Conservation (phyloP, 2,329 filamentous ascomycete genomes). For the Stemphylium lycopersici region DNA sequence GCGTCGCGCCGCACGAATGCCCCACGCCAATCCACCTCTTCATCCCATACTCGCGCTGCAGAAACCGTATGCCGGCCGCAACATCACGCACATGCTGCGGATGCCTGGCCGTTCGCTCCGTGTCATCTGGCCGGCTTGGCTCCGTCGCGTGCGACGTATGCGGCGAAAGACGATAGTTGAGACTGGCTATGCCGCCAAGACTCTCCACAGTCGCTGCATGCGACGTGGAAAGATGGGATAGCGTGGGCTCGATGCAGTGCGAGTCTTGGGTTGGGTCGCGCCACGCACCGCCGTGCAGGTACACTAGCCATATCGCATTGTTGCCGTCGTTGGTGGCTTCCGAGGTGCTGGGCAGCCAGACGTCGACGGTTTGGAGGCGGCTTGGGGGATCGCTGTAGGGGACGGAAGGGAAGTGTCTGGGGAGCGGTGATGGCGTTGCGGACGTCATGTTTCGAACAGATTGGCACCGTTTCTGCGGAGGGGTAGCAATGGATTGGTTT, state of each 20-base stretch:
- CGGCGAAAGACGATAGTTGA: slow-evolving; percentile 69
- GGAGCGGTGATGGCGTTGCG: slow-evolving; percentile 9
- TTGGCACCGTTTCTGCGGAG: no score
- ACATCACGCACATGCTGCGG: slow-evolving; percentile 68
- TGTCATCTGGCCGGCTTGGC: slow-evolving; percentile 56
- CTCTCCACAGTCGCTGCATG: slow-evolving; percentile 7
- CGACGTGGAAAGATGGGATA: slow-evolving; percentile 42
- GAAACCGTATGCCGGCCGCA: slow-evolving; percentile 56
- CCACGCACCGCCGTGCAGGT: slow-evolving; percentile 59
- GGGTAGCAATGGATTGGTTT: neutral
- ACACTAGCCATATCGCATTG: slow-evolving; percentile 47
- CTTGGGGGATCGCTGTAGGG: slow-evolving; percentile 36
- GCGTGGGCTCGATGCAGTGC: slow-evolving; percentile 43
- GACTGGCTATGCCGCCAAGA: slow-evolving; percentile 67
- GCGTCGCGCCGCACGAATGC: slow-evolving; percentile 68
- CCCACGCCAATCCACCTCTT: slow-evolving; percentile 63
- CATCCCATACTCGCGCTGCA: slow-evolving; percentile 57
- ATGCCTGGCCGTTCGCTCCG: slow-evolving; percentile 58
- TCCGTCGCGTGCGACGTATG: slow-evolving; percentile 52
- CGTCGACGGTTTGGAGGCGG: slow-evolving; percentile 51
- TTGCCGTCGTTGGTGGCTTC: slow-evolving; percentile 7
- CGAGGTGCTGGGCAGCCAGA: slow-evolving; percentile 50
- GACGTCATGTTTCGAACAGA: slow-evolving; percentile 20
- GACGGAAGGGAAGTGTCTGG: slow-evolving; percentile 26
- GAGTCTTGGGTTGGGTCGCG: slow-evolving; percentile 53